Evolutionary conservation across 148 eudicot genomes (phyloP).

Genomic region (Bassia scoparia): DNA sequence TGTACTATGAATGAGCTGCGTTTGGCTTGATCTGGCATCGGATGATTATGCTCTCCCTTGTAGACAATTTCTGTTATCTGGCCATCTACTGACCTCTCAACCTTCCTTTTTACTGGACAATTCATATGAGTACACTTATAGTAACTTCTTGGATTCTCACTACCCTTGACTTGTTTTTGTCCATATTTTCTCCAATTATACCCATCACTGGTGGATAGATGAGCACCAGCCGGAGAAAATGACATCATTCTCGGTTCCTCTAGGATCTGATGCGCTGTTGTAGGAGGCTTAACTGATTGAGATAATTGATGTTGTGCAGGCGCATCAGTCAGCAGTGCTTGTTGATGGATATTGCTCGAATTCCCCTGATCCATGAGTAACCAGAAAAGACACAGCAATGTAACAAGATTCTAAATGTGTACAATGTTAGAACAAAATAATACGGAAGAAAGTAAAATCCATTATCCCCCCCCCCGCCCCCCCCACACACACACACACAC

Average conservation of each 20-base stretch:
- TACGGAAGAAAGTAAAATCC: too few relatives aligned
- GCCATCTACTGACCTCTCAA: slow-evolving; percentile 72
- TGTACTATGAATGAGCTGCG: slow-evolving; percentile 37
- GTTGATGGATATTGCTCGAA: slow-evolving; percentile 34
- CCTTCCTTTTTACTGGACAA: slow-evolving; percentile 77
- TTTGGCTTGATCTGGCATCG: slow-evolving; percentile 58
- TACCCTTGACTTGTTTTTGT: slow-evolving; percentile 97
- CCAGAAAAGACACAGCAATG: background rate
- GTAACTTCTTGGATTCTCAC: slow-evolving; percentile 88
- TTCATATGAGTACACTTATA: slow-evolving; percentile 81
- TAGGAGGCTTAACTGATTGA: slow-evolving; percentile 31
- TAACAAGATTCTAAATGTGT: background rate
- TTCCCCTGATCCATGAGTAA: slow-evolving; percentile 36
- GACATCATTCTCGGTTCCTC: slow-evolving; percentile 33
- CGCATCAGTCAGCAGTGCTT: slow-evolving; percentile 36
- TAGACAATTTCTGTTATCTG: slow-evolving; percentile 85
- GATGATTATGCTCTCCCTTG: slow-evolving; percentile 86
- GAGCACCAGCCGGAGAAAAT: slow-evolving; percentile 27
- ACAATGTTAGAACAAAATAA: background rate
- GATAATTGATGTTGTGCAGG: slow-evolving; percentile 27
- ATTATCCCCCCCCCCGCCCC: too few relatives aligned
- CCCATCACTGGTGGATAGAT: slow-evolving; percentile 70
- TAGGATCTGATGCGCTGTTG: slow-evolving; percentile 17
- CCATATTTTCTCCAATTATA: slow-evolving; percentile 95
- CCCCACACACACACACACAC: too few relatives aligned